Evolutionary conservation across 2,329 filamentous ascomycete species (phyloP).

Genomic region (Fusarium robinianum): DNA sequence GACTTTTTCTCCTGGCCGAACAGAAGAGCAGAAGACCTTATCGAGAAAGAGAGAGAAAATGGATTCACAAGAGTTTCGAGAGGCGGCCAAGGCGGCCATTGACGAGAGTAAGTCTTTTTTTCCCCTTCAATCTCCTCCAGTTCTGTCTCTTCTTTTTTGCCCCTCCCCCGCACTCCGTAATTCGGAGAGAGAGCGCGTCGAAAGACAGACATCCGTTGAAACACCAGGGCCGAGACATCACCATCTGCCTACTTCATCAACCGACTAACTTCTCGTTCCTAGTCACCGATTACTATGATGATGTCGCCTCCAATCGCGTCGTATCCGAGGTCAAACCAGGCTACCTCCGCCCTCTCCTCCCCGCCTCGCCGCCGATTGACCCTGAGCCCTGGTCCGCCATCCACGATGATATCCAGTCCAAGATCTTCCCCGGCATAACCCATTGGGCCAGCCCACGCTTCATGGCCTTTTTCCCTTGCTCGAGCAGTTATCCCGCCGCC

Average conservation of each 20-base stretch:
- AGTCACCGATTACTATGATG: conserved; percentile 87
- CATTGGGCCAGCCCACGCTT: conserved; percentile 96
- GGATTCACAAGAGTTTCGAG: conserved; percentile 78
- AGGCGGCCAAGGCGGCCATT: conserved; percentile 76
- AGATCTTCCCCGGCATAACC: conserved; percentile 90
- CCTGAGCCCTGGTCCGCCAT: conserved; percentile 79
- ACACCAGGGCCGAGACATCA: conserved; percentile 4
- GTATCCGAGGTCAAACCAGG: conserved; percentile 80
- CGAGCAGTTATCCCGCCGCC: conserved; percentile 80
- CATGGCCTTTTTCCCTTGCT: conserved; percentile 92
- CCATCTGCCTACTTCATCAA: conserved; percentile 5
- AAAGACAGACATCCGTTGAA: too few relatives aligned
- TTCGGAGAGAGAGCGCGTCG: background rate
- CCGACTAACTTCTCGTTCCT: conserved; percentile 6
- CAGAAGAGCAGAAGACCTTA: background rate
- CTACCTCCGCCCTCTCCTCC: conserved; percentile 81
- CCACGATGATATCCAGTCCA: conserved; percentile 78
- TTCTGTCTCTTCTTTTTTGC: too few relatives aligned
- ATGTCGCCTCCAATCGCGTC: conserved; percentile 70
- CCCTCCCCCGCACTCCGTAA: conserved; percentile 7
- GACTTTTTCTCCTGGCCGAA: background rate
- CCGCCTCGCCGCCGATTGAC: conserved; percentile 63
- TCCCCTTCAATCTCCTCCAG: background rate
- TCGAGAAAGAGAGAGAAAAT: conserved; percentile 55
- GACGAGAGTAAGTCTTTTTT: conserved; percentile 72